Percentiles rank a stretch among this genome's conserved stretches.
phyloP scores from a whole-genome alignment of 2,329 filamentous ascomycete genomes.

The Colletotrichum siamense region DNA sequence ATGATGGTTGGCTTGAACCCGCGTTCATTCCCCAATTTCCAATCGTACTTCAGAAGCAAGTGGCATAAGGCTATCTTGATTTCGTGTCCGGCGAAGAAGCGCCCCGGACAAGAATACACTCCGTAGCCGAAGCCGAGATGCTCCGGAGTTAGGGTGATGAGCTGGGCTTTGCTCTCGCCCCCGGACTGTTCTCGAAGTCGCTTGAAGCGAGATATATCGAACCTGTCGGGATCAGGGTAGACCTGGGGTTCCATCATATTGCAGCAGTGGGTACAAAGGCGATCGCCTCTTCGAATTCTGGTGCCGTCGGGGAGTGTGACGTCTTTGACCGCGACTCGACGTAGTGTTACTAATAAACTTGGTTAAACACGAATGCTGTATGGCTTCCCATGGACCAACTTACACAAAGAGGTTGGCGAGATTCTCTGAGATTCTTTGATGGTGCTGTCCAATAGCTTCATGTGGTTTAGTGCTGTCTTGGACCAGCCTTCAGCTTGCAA shows the following conservation, averaged over 20 bases:
- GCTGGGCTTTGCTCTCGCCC: not conserved
- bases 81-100: not conserved
- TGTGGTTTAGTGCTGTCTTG: constrained; percentile 39
- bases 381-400: not conserved
- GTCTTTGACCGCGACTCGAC: not conserved
- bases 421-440: constrained; percentile 42
- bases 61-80: not conserved
- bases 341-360: not conserved
- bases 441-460: constrained; percentile 45
- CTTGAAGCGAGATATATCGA: not conserved
- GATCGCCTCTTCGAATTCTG: not conserved
- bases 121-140: constrained; percentile 38
- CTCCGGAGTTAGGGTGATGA: constrained; percentile 23
- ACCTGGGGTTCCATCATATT: not conserved
- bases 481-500: constrained; percentile 39
- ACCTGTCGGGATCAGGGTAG: not conserved
- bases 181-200: not conserved
- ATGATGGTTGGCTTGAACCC: not conserved
- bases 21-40: not conserved
- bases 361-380: not conserved
- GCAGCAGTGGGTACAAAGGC: not conserved
- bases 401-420: not conserved
- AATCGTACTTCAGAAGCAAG: not conserved
- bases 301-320: not conserved
- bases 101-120: not conserved